Base-by-base conservation (phyloP, 2,329 filamentous ascomycete species). In the Akanthomyces uredinophilus region DNA sequence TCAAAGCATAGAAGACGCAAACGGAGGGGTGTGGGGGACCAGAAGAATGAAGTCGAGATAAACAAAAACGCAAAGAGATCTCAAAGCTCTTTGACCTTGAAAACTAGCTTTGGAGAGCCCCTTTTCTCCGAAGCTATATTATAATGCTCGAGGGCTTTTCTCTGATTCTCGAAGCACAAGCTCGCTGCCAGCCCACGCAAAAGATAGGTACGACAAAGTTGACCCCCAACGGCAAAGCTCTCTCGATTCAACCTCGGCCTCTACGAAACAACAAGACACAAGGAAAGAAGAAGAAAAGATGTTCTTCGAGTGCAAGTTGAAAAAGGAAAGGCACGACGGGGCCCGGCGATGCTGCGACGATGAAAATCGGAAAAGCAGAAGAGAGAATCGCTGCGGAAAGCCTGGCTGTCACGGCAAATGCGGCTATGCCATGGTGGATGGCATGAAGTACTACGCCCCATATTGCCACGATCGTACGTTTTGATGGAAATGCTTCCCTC, bases 341-440 rank as follows among this genome's bases (percentile, higher is more conserved):
- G 32, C 18, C 5, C 18, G 29, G 2, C 56, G 37, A n/a, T 56
- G 53, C 14, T 18, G 5, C 22, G 46, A 51, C 13, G 44, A 32
- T 10, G 35, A 43, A 5, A 18, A 32, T 11, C 22, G 35, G 22
- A 41, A 24, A 5, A 22, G n/a, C 22, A 50, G 35, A 13, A 35
- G 14, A 20, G 39, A 60, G 24, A 22, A 35, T 22, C 47, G 47
- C 27, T 60, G 57, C 22, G 22, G 22, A 1, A 54, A 41, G 20
- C 18, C 32, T 8, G 59, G 43, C 59, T 61, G 59, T n/a, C 5
- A 41, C 32, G 27, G 14, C 18, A 61, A 55, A 32, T 55, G 59
- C 32, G 41, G 18, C 50, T 61, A 54, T 16, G 10, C 39, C 1
- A 41, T 49, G 11, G 20, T 41, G 20, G 43, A 55, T 39, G 50